phyloP scores from a whole-genome alignment of 352 stramenopile species.

The Pythium phragmitis region DNA sequence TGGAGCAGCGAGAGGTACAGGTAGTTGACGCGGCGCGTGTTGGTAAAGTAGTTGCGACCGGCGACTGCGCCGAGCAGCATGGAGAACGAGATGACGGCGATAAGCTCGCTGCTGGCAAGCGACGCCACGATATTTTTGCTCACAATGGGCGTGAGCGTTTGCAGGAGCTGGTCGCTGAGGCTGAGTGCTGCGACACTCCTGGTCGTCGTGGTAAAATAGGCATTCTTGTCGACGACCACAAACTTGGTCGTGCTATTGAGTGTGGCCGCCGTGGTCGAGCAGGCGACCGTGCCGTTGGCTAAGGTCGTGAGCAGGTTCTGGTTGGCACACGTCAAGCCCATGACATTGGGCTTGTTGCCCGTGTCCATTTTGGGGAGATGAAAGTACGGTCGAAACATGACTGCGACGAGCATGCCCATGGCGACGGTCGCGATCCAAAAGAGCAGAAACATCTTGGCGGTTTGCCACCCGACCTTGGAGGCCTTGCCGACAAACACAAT shows the following conservation, averaged over 20 bases:
- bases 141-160: constrained; percentile 58
- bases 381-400: constrained; percentile 58
- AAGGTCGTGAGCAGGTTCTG: constrained; percentile 14
- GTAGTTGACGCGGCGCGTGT: constrained; percentile 53
- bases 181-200: constrained; percentile 38
- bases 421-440: constrained; percentile 47
- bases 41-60: constrained; percentile 56
- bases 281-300: constrained; percentile 14
- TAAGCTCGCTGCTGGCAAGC: constrained; percentile 43
- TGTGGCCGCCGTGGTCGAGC: background rate
- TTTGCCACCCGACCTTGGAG: constrained; percentile 60
- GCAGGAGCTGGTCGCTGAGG: constrained; percentile 57
- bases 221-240: constrained; percentile 28
- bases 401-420: constrained; percentile 48
- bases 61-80: constrained; percentile 61
- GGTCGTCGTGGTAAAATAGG: constrained; percentile 1
- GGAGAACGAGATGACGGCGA: constrained; percentile 65
- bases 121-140: constrained; percentile 61
- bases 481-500: constrained; percentile 73
- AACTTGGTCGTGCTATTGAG: background rate
- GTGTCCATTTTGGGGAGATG: constrained; percentile 18
- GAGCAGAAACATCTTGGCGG: constrained; percentile 52
- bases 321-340: no score
- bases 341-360: no score
- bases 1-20: constrained; percentile 66